These are phyloP conservation scores for Salpingoeca rosetta DNA, from an alignment of 78 protist species.

Conservation along the genomic window DNA sequence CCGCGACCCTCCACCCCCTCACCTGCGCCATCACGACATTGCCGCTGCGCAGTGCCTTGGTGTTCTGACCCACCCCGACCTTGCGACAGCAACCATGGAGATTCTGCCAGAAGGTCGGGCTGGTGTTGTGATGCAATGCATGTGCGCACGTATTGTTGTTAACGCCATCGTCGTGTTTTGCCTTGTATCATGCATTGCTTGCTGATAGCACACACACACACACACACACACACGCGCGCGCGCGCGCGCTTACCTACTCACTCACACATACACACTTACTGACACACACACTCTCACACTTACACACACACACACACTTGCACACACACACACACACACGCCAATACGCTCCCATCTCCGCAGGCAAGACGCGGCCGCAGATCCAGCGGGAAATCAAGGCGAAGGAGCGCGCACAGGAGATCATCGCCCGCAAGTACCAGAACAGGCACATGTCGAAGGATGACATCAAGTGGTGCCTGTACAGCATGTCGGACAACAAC, in stretches of 20 bases:
- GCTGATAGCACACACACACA: no score
- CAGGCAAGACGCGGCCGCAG: conserved; percentile 17
- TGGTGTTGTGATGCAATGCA: background rate
- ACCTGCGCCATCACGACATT: no score
- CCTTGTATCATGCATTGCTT: no score
- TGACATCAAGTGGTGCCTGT: conserved; percentile 28
- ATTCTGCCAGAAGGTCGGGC: conserved; percentile 13
- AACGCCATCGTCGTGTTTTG: background rate
- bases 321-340: no score
- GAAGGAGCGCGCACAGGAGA: conserved; percentile 52
- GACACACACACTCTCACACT: background rate
- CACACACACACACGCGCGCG: background rate
- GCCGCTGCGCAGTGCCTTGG: no score
- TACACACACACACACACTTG: background rate
- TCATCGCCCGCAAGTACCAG: background rate
- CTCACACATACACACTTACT: no score
- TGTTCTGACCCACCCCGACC: no score
- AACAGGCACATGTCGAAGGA: background rate
- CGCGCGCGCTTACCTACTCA: background rate
- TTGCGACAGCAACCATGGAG: conserved; percentile 63
- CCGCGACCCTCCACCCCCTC: no score
- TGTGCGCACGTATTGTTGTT: background rate
- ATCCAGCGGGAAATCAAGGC: conserved; percentile 35
- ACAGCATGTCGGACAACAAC: conserved; percentile 65
- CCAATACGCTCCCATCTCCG: background rate